Evolutionary conservation across 164 flowering plant species (phyloP).

Genomic region (Brasenia schreberi): DNA sequence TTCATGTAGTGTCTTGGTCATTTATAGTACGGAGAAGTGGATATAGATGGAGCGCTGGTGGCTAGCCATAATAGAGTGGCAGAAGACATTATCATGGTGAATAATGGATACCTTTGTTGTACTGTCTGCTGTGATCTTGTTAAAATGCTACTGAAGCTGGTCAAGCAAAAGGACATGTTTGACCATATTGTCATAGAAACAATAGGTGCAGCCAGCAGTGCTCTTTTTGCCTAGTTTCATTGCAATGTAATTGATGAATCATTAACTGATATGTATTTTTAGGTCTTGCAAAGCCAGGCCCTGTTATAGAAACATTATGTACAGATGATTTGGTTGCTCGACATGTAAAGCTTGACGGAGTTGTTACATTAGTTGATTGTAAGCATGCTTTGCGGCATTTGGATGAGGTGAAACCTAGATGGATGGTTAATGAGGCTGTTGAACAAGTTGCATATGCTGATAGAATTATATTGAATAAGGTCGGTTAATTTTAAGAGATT

Average conservation of each 20-base stretch:
- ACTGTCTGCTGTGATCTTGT: conserved; percentile 93
- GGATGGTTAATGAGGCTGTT: conserved; percentile 94
- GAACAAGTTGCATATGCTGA: conserved; percentile 99
- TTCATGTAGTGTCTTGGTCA: neutral
- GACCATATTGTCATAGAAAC: conserved; percentile 98
- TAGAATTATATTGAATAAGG: conserved; percentile 90
- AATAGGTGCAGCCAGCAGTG: conserved; percentile 38
- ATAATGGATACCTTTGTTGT: conserved; percentile 93
- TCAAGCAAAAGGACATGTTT: conserved; percentile 59
- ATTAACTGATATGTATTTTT: conserved; percentile 6
- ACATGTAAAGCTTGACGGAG: conserved; percentile 90
- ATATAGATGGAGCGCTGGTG: conserved; percentile 92
- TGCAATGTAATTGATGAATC: too few relatives aligned
- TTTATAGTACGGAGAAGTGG: conserved; percentile 92
- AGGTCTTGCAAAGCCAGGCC: conserved; percentile 99
- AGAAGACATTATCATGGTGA: conserved; percentile 87
- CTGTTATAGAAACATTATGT: conserved; percentile 90
- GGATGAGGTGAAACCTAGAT: conserved; percentile 90
- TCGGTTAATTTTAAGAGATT: conserved; percentile 3
- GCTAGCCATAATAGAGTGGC: conserved; percentile 62
- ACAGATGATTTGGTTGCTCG: conserved; percentile 71
- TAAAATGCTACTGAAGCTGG: conserved; percentile 77
- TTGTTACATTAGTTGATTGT: conserved; percentile 90
- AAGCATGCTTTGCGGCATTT: conserved; percentile 83
- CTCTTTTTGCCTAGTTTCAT: neutral